Evolutionary conservation across 2,329 filamentous ascomycete species (phyloP).

Genomic region (Talaromyces rugulosus): DNA sequence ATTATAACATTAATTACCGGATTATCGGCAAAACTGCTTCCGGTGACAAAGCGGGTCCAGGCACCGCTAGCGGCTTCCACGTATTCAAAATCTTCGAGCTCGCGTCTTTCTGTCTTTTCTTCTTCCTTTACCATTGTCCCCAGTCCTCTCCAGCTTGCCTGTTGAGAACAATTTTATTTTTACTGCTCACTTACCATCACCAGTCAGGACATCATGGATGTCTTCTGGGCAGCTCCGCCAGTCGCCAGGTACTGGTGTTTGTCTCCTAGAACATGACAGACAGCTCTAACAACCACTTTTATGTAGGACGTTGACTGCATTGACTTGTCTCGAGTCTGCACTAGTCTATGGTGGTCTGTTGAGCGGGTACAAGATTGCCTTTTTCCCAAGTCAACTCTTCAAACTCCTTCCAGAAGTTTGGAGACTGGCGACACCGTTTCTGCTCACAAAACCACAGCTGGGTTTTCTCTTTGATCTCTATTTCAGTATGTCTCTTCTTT

Average conservation of each 20-base stretch:
- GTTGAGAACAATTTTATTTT: neutral
- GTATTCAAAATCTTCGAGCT: constrained; percentile 2
- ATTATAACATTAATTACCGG: neutral
- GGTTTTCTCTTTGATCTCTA: constrained; percentile 69
- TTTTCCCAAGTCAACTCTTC: constrained; percentile 49
- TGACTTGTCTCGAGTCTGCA: constrained; percentile 60
- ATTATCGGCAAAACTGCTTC: neutral
- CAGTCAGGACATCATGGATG: constrained; percentile 45
- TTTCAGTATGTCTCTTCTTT: constrained; percentile 50
- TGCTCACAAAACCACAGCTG: constrained; percentile 53
- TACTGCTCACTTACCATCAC: neutral
- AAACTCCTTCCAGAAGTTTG: constrained; percentile 58
- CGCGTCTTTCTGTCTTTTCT: neutral
- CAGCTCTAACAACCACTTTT: constrained; percentile 41
- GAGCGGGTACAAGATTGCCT: constrained; percentile 50
- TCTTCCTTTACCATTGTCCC: neutral
- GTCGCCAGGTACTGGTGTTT: constrained; percentile 56
- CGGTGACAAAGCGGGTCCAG: neutral
- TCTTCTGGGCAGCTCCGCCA: constrained; percentile 62
- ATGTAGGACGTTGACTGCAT: constrained; percentile 62
- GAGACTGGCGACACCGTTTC: constrained; percentile 56
- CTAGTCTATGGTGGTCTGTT: constrained; percentile 58
- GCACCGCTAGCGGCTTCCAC: constrained; percentile 1
- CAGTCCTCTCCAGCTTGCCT: neutral
- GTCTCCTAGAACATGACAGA: neutral